Conservation (phyloP, 768 basidiomycete genomes). For the Leucosporidium yakuticum region DNA sequence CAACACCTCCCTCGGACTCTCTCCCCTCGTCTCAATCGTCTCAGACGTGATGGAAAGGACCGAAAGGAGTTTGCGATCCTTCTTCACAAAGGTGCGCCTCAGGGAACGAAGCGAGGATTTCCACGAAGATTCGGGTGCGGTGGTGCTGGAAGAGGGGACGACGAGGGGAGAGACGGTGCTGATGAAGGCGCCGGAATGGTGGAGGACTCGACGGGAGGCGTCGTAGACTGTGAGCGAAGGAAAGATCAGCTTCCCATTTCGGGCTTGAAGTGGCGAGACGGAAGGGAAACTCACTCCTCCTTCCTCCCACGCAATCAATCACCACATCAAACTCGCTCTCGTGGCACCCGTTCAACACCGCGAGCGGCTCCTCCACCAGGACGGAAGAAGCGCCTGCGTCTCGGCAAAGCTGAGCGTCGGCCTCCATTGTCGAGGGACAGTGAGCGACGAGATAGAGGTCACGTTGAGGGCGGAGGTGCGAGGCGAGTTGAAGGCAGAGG, state of each 20-base stretch:
- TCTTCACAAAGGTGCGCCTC: constrained; percentile 38
- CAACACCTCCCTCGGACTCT: constrained; percentile 34
- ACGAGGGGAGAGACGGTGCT: constrained; percentile 22
- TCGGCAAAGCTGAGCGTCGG: constrained; percentile 22
- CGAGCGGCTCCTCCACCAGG: constrained; percentile 35
- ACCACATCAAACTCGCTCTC: constrained; percentile 40
- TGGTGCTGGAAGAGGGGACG: not conserved
- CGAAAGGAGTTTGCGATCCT: constrained; percentile 24
- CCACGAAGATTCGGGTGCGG: constrained; percentile 7
- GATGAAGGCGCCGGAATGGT: constrained; percentile 34
- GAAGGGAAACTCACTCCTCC: constrained; percentile 16
- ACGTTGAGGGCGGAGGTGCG: constrained; percentile 15
- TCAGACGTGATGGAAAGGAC: not conserved
- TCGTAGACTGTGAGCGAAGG: constrained; percentile 35
- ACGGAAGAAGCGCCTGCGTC: constrained; percentile 34
- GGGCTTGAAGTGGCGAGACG: not conserved
- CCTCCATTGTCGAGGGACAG: constrained; percentile 23
- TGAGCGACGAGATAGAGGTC: constrained; percentile 35
- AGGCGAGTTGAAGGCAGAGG: constrained; percentile 34
- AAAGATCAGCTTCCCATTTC: no score
- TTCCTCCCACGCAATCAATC: constrained; percentile 38
- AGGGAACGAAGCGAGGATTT: constrained; percentile 36
- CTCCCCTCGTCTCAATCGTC: constrained; percentile 29
- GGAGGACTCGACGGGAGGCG: constrained; percentile 36
- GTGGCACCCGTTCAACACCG: constrained; percentile 33